Base-by-base conservation (phyloP, 495 filamentous ascomycete genomes). In the Lophiotrema nucula region DNA sequence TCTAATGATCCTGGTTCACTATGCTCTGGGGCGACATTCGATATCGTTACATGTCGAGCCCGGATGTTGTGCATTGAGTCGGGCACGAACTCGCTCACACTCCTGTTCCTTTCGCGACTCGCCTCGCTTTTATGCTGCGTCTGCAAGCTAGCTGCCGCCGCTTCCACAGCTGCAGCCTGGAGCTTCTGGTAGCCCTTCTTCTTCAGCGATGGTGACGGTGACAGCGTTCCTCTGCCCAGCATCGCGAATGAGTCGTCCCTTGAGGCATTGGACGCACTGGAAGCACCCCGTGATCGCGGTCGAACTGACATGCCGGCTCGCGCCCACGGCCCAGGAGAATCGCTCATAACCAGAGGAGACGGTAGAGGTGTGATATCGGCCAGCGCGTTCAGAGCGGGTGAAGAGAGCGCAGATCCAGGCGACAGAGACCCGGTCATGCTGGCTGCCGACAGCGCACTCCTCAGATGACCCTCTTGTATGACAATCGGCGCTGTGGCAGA, bases 301-400 rank as follows among this genome's bases (percentile, higher is more conserved):
- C 72, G 77, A 3, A 53, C 55, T 68, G 60, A 68, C 43, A 47
- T 69, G 64, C 64, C 61, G 42, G 65, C 62, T 6, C 79, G 67
- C 65, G 76, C 83, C 85, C 87, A 88, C 19, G 84, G 84, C 4
- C 80, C 81, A n/a, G 92, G 88, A 6, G 88, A 89, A 41, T 87
- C 85, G 56, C 75, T 75, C 6, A 80, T 79, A 54, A 88, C 76
- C 35, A 97, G 79, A 6, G 93, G 93, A 4, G 93, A 97, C 11
- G 93, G 93, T 21, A 98, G 73, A 47, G 93, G 93, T 3, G 93
- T 98, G 54, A 98, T 85, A 66, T 96, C 90, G 35, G 83, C 82
- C 82, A 96, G 85, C 18, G 91, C 88, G 54, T 84, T 83, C 35
- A 95, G 79, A 55, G 86, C 82, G 2, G 91, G 90, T 16, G 85